phyloP scores from a whole-genome alignment of 257 asterid species.

The Solanum lignicaule region DNA sequence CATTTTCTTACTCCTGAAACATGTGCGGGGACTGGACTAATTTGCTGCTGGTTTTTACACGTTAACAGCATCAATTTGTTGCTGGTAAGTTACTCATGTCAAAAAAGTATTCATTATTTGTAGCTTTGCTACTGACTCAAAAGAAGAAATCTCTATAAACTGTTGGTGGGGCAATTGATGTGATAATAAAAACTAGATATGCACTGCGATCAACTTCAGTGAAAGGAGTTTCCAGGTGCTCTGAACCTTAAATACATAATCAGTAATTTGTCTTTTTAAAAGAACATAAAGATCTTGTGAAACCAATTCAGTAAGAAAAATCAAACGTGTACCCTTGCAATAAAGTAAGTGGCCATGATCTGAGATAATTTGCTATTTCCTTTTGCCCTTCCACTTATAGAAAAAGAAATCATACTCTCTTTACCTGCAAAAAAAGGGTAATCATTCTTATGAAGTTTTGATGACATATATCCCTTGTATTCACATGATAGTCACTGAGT shows the following conservation, averaged over 20 bases:
- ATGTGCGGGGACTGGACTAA: neutral
- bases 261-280: neutral
- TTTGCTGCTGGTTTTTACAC: slow-evolving; percentile 30
- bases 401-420: neutral
- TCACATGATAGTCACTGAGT: slow-evolving; percentile 66
- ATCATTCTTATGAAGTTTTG: neutral
- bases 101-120: neutral
- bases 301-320: neutral
- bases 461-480: neutral
- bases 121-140: neutral
- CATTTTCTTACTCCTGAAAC: slow-evolving; percentile 5
- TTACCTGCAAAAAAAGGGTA: neutral
- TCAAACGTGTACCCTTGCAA: neutral
- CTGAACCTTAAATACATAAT: neutral
- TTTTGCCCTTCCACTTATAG: neutral
- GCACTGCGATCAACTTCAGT: neutral
- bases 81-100: slow-evolving; percentile 59
- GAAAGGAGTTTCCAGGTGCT: neutral
- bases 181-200: neutral
- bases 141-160: neutral
- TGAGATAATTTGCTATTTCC: neutral
- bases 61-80: slow-evolving; percentile 83
- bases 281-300: neutral
- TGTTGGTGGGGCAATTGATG: neutral
- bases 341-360: neutral